Conservation (phyloP, 371 early-diverging fungal species). For the Chytridium lagenaria region DNA sequence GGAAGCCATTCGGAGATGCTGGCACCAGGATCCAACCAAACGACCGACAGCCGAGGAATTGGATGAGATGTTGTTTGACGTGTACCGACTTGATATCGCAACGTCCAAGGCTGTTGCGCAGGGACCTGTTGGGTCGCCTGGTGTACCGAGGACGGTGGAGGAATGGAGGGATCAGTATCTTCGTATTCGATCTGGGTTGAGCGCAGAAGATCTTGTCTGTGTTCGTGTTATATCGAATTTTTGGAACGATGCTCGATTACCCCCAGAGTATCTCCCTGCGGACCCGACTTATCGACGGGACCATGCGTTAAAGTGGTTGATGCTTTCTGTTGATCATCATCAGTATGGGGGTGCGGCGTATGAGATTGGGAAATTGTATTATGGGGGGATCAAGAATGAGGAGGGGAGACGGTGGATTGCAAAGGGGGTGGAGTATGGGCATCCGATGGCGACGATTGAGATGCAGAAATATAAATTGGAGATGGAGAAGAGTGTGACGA, state of each 20-base stretch:
- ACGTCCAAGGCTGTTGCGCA: neutral
- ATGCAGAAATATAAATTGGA: neutral
- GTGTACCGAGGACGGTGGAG: neutral
- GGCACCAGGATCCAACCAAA: neutral
- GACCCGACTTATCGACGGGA: neutral
- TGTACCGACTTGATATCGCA: constrained; percentile 5
- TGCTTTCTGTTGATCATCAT: neutral
- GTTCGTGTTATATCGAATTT: constrained; percentile 3
- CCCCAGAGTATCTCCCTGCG: neutral
- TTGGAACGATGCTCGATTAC: neutral
- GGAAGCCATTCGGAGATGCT: constrained; percentile 4
- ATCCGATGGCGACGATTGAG: constrained; percentile 4
- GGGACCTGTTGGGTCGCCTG: neutral
- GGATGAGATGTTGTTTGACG: constrained; percentile 7
- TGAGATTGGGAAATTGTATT: neutral
- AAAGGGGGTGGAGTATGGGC: neutral
- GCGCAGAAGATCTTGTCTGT: constrained; percentile 11
- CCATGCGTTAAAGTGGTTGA: neutral
- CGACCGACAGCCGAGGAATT: constrained; percentile 1
- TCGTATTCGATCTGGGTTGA: constrained; percentile 8
- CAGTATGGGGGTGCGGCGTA: constrained; percentile 23
- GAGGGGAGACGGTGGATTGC: neutral
- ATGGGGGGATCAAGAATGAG: neutral
- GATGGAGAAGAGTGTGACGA: neutral
- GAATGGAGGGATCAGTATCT: constrained; percentile 16